Evolutionary conservation across 108 stramenopile species (phyloP), one percentile per base, ranked within the genome.

Genomic region (Chaetoceros muelleri): DNA sequence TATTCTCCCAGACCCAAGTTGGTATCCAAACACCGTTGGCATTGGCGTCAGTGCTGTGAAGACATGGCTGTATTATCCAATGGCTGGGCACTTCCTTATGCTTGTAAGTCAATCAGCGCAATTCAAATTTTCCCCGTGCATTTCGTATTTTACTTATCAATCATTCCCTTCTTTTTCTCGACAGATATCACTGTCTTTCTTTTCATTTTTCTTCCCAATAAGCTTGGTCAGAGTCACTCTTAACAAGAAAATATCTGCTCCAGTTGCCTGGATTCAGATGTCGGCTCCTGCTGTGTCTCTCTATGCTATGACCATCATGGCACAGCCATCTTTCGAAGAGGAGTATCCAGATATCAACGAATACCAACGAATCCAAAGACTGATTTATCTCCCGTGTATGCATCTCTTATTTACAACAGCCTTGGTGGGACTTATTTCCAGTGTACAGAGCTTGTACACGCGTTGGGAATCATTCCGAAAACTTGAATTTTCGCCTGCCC

Each of bases 251-350:
- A 86, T 86, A 48, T 82, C 81, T 21, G 76, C 85, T 18, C 75
- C 85, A 18, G 77, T 86, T 23, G 71, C 68, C 30, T 86, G 79
- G 79, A 82, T 86, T 66, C 81, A 86, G 64, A 86, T 86, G 85
- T 71, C 73, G 29, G 79, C 81, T 23, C 85, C 85, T 28, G 73
- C 79, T 2, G 60, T 86, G 10, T 61, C 74, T 25, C 63, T 86
- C 21, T 79, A 80, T 54, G 68, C 85, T 10, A 60, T 86, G 46
- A 77, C 85, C 27, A 79, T 86, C 34, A 82, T 86, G 68, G 80
- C 81, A 48, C 78, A 86, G 52, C 85, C 85, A 54, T 80, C 81
- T 3, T 86, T 88, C 46, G 59, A 65, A 55, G 79, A 84, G 57
- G 87, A 88, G 52, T 62, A 77, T 30, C 87, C 87, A 0, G 87